Evolutionary conservation across 2,329 filamentous ascomycete genomes (phyloP), one percentile per base, ranked within the genome.

Genomic region (Lecanicillium sp.): DNA sequence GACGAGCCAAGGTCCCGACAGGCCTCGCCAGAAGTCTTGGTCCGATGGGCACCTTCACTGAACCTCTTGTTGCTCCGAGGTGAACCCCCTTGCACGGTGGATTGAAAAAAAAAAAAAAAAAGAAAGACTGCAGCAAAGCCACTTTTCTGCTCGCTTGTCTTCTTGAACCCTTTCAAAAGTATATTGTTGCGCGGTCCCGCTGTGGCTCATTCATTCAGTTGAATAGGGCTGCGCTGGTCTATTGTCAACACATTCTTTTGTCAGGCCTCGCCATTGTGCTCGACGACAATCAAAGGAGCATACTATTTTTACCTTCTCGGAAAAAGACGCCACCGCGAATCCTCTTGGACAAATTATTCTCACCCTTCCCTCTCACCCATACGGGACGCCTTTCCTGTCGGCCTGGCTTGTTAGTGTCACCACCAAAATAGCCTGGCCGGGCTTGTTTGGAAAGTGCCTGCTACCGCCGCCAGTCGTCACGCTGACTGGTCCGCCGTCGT

Each of bases 181-280:
- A 41, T 41, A 41, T 41, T 47, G 36, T 35, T 35, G 27, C 29
- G 27, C 21, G n/a, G n/a, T n/a, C n/a, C n/a, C 37, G 36, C 29
- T 17, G 29, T 37, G 30, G 38, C 24, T 23, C 38, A 48, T 48
- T 48, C 38, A 48, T 48, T 42, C 21, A 30, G 12, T 42, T 48
- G 38, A 42, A 48, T 42, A 15, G 23, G 11, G 38, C 30, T 17
- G 30, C 23, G 12, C n/a, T 23, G 14, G 17, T 40, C 43, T 42
- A 48, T 47, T 40, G 44, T 47, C 44, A 39, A 32, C 26, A 19
- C 37, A 37, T 24, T 37, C 26, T 15, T 4, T 30, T 27, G 42
- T 36, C 15, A 21, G 12, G 30, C 32, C 37, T 35, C 23, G n/a
- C n/a, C 32, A 48, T 19, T 20, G 38, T 39, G 32, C 30, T 42